These are phyloP conservation scores for Diaporthe caulivora DNA, from an alignment of 2,329 filamentous ascomycete genomes.

Conservation along the genomic window DNA sequence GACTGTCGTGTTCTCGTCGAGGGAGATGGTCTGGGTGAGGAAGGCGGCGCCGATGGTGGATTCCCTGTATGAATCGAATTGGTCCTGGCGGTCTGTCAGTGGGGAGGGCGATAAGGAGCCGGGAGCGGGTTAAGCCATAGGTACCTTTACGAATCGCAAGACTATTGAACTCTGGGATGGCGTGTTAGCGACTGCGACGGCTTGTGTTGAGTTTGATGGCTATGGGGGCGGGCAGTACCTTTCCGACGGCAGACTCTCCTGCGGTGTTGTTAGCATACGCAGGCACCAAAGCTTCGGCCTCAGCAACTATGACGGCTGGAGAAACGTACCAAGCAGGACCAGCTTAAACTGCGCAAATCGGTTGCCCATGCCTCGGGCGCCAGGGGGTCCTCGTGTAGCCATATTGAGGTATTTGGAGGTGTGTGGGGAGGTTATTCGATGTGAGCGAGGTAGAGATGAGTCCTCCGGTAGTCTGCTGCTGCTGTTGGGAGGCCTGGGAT, in stretches of 20 bases:
- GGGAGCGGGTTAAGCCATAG: background rate
- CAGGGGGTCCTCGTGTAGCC: constrained; percentile 82
- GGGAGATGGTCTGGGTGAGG: constrained; percentile 97
- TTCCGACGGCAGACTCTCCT: constrained; percentile 99
- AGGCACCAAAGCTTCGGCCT: constrained; percentile 7
- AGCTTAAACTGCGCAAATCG: constrained; percentile 99
- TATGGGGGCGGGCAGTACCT: constrained; percentile 67
- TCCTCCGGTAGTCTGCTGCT: constrained; percentile 31
- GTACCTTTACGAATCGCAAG: constrained; percentile 96
- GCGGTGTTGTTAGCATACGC: constrained; percentile 53
- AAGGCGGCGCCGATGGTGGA: constrained; percentile 98
- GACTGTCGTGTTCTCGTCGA: constrained; percentile 97
- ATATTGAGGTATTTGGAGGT: constrained; percentile 65
- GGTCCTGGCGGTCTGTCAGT: constrained; percentile 72
- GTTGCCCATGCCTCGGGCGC: constrained; percentile 75
- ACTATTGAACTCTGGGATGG: constrained; percentile 88
- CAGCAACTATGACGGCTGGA: background rate
- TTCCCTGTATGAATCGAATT: constrained; percentile 98
- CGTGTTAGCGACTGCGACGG: constrained; percentile 46
- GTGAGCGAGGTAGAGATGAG: constrained; percentile 34
- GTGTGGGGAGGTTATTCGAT: constrained; percentile 38
- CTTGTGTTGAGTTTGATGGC: background rate
- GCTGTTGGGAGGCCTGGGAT: constrained; percentile 28
- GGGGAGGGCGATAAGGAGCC: background rate
- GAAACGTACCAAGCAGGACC: constrained; percentile 86